phyloP scores from a whole-genome alignment of 139 green algal species.

The Microglena sp. region DNA sequence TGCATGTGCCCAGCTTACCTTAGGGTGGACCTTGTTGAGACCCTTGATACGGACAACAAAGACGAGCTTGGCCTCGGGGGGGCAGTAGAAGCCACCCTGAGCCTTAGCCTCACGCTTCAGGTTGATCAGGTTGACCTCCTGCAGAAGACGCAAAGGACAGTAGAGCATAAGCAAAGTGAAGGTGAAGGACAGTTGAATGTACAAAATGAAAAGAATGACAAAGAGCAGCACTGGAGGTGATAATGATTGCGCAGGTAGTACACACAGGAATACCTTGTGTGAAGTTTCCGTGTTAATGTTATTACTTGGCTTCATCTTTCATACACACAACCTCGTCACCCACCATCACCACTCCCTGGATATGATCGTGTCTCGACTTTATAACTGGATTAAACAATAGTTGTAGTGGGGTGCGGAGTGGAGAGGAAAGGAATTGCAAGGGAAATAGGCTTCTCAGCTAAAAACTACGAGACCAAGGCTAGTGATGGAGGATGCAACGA shows the following conservation, averaged over 20 bases:
- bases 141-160: too few relatives aligned
- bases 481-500: too few relatives aligned
- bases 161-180: neutral
- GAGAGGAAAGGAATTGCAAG: too few relatives aligned
- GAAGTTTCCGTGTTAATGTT: neutral
- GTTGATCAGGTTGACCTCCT: conserved; percentile 87
- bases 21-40: conserved; percentile 95
- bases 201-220: neutral
- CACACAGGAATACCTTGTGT: neutral
- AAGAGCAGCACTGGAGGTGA: neutral
- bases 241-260: neutral
- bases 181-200: neutral
- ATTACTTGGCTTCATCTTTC: neutral
- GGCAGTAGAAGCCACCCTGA: conserved; percentile 89
- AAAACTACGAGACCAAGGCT: too few relatives aligned
- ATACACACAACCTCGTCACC: too few relatives aligned
- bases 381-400: too few relatives aligned
- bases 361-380: too few relatives aligned
- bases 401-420: too few relatives aligned
- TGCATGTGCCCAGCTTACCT: conserved; percentile 27
- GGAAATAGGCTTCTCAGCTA: too few relatives aligned
- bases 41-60: conserved; percentile 94
- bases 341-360: too few relatives aligned
- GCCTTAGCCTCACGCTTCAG: conserved; percentile 86
- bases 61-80: conserved; percentile 86